Conservation (phyloP, 2,329 filamentous ascomycete species). For the Beauveria brongniartii region DNA sequence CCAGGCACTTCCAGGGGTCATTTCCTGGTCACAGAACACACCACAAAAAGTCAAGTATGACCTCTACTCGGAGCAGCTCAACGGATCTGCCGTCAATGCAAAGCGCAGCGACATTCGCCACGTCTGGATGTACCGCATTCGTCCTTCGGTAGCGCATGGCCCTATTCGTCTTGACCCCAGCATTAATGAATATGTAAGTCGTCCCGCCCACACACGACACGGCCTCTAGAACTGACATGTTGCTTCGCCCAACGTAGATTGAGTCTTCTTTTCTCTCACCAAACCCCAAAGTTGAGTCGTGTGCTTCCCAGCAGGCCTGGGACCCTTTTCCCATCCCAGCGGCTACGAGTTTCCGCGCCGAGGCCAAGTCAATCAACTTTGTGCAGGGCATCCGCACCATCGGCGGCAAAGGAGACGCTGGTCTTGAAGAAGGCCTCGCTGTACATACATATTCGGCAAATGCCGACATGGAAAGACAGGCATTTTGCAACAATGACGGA, state of each 20-base stretch:
- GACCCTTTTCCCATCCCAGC: conserved; percentile 30
- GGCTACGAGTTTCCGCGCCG: background rate
- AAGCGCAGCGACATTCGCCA: conserved; percentile 22
- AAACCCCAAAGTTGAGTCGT: conserved; percentile 37
- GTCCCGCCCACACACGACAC: background rate
- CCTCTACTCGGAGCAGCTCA: conserved; percentile 40
- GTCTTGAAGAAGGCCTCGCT: conserved; percentile 39
- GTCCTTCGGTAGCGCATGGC: conserved; percentile 25
- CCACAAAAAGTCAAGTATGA: conserved; percentile 35
- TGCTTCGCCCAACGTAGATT: conserved; percentile 14
- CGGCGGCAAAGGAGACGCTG: conserved; percentile 41
- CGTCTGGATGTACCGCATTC: conserved; percentile 27
- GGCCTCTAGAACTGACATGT: background rate
- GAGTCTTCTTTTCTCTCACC: conserved; percentile 37
- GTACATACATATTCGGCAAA: conserved; percentile 41
- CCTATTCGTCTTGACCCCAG: conserved; percentile 14
- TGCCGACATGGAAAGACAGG: conserved; percentile 36
- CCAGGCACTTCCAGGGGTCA: conserved; percentile 36
- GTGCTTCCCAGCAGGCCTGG: conserved; percentile 41
- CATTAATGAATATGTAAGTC: conserved; percentile 21
- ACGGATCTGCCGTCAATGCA: conserved; percentile 30
- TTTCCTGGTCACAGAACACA: conserved; percentile 36
- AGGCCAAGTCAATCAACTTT: conserved; percentile 39
- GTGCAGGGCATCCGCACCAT: conserved; percentile 39
- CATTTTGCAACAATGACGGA: conserved; percentile 52